A percentile compares a stretch with the other conserved stretches of the same genome.
Conservation (phyloP, 2,329 filamentous ascomycete species). For the Pseudonectria buxi region DNA sequence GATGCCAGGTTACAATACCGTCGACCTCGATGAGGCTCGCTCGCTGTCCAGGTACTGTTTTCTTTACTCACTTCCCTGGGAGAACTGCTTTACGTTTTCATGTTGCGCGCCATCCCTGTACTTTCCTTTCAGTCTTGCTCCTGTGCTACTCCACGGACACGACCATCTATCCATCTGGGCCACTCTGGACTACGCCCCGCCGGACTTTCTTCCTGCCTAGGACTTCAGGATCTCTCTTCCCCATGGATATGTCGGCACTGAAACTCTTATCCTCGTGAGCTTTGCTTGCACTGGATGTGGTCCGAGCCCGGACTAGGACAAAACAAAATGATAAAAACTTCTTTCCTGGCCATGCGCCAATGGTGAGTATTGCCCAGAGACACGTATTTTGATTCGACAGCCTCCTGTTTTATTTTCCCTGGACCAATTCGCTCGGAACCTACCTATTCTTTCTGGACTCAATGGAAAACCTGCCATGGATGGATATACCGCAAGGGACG, state of each 20-base stretch:
- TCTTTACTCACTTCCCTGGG: conserved; percentile 38
- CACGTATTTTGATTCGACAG: conserved; percentile 8
- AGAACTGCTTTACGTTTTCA: conserved; percentile 30
- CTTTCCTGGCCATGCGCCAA: conserved; percentile 14
- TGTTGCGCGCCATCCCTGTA: conserved; percentile 26
- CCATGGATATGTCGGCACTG: conserved; percentile 5
- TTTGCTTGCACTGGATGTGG: conserved; percentile 19
- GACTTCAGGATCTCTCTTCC: conserved; percentile 5
- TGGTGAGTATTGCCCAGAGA: conserved; percentile 35
- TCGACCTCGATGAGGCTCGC: conserved; percentile 54
- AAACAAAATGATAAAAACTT: conserved; percentile 20
- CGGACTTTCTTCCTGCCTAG: conserved; percentile 9
- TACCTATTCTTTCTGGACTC: conserved; percentile 5
- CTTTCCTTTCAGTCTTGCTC: conserved; percentile 19
- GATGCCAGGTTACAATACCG: conserved; percentile 49
- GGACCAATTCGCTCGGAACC: conserved; percentile 12
- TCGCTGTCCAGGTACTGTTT: conserved; percentile 57
- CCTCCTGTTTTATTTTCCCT: conserved; percentile 8
- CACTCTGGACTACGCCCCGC: conserved; percentile 8
- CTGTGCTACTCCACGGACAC: conserved; percentile 5
- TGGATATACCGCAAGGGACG: conserved; percentile 7
- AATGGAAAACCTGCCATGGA: not conserved
- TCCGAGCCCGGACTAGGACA: conserved; percentile 26
- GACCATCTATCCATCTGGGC: conserved; percentile 4
- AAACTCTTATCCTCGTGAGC: conserved; percentile 7